A percentile compares a stretch with the other conserved stretches of the same genome.
Conservation (phyloP, 495 filamentous ascomycete species). For the Evernia prunastri region DNA sequence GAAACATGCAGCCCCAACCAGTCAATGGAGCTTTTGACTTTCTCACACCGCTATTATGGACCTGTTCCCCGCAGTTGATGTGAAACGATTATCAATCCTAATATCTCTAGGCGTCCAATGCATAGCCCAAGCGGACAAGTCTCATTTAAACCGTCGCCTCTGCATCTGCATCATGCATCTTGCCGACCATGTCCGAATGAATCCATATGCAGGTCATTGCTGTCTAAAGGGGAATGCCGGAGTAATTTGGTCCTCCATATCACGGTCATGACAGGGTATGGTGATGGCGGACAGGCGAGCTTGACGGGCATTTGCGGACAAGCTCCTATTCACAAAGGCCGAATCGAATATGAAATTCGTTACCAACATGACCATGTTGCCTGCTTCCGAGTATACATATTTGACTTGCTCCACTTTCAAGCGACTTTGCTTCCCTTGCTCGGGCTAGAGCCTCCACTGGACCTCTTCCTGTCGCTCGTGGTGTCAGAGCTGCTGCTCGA, state of each 20-base stretch:
- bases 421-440: constrained; percentile 39
- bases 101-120: neutral
- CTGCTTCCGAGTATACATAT: neutral
- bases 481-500: constrained; percentile 26
- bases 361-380: neutral
- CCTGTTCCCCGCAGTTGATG: constrained; percentile 3
- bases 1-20: constrained; percentile 2
- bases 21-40: neutral
- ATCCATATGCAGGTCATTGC: neutral
- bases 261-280: neutral
- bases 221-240: neutral
- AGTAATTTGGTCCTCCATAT: neutral
- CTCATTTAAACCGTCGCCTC: constrained; percentile 7
- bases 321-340: neutral
- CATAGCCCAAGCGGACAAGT: constrained; percentile 11
- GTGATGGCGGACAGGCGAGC: neutral
- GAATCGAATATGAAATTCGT: neutral
- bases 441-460: constrained; percentile 43
- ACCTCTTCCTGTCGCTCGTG: constrained; percentile 33
- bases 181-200: neutral
- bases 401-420: constrained; percentile 11
- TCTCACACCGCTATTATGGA: constrained; percentile 14
- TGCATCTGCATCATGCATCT: constrained; percentile 1
- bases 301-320: neutral
- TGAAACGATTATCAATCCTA: constrained; percentile 10